Evolutionary conservation across 2,329 filamentous ascomycete genomes (phyloP), one percentile per base, ranked within the genome.

Genomic region (Trichoderma lentiforme): DNA sequence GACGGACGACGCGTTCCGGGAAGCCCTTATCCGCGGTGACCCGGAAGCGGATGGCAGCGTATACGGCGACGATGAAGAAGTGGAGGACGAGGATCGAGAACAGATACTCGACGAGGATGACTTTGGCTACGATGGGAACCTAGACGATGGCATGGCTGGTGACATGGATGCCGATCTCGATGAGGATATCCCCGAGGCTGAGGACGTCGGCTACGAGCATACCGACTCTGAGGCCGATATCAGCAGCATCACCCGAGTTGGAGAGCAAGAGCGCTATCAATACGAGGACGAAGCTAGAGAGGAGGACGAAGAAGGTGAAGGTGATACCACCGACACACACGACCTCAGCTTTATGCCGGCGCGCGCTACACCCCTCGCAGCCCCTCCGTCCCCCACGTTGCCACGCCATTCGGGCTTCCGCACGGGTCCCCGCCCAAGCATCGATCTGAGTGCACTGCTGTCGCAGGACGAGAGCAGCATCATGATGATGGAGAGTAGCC

Each of bases 141-240:
- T 73, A 6, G 77, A 80, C 36, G 75, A 78, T 71, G 75, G 71
- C 15, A 75, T 77, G 15, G 77, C 76, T 71, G 74, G 76, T 73
- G 86, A 86, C 77, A 90, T 91, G 87, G 90, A 88, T 65, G 89
- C 86, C n/a, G 87, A 94, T 77, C 84, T 93, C 53, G 92, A 94
- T 78, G 90, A 89, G 63, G 90, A 92, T 72, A 88, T 93, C 43
- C 91, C 91, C 24, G 90, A 92, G 73, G 89, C 86, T 11, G 87
- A 89, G 76, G 84, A 83, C 77, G 88, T 85, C 30, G 88, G 88
- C 75, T 94, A 93, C 82, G 92, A 94, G 83, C 92, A 94, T 78
- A 94, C 92, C 9, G 92, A 94, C 81, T 92, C 91, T 2, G 92
- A 93, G 75, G 91, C 86, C 9, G 90, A 90, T 66, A 75, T 90